Conservation (phyloP, 192 early-diverging fungal species). For the Coemansia sp. region DNA sequence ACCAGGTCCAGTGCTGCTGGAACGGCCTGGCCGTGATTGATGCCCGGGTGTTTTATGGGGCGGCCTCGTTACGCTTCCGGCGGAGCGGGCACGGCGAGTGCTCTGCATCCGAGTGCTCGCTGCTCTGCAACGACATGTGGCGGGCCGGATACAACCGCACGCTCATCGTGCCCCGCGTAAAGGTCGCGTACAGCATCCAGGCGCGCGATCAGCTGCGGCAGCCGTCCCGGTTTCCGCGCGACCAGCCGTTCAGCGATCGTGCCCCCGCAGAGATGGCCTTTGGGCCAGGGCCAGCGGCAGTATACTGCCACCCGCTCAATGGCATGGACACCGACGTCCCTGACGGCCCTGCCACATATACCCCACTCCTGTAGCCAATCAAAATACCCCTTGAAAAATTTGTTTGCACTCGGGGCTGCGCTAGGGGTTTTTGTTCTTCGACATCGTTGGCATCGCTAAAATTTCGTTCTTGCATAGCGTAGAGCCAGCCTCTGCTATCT, state of each 20-base stretch:
- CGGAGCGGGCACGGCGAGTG: conserved; percentile 31
- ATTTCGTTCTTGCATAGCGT: not conserved
- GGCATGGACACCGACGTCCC: conserved; percentile 5
- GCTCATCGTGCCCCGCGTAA: conserved; percentile 44
- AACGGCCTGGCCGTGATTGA: conserved; percentile 45
- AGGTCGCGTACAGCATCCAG: conserved; percentile 36
- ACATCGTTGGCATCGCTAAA: not conserved
- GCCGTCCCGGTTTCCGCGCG: conserved; percentile 21
- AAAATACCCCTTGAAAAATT: conserved; percentile 1
- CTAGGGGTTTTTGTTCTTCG: not conserved
- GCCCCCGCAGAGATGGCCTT: conserved; percentile 10
- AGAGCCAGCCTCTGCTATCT: not conserved
- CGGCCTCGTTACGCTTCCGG: conserved; percentile 10
- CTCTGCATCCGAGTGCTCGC: conserved; percentile 50
- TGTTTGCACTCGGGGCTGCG: not conserved
- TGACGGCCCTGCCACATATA: conserved; percentile 16
- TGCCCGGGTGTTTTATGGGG: conserved; percentile 19
- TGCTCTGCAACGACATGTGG: conserved; percentile 49
- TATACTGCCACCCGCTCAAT: conserved; percentile 44
- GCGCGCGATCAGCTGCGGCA: conserved; percentile 26
- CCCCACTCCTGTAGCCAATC: not conserved
- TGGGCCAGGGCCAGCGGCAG: conserved; percentile 20
- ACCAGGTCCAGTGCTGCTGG: conserved; percentile 52
- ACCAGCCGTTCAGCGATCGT: conserved; percentile 9
- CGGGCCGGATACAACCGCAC: conserved; percentile 19